These are phyloP conservation scores for Camellia japonica DNA, from an alignment of 148 eudicot species.

Conservation along the genomic window DNA sequence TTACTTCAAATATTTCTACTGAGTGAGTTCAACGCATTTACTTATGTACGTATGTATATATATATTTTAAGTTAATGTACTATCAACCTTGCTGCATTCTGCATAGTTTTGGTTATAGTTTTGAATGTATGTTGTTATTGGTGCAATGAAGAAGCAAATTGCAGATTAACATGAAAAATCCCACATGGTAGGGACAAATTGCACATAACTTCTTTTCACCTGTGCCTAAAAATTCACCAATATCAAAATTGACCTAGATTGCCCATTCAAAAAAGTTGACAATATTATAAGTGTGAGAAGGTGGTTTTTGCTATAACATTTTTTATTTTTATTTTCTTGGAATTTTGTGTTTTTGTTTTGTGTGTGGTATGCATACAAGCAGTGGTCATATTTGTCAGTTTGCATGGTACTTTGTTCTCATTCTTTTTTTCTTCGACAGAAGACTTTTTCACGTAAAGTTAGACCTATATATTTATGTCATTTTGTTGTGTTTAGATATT, in stretches of 20 bases:
- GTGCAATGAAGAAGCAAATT: slow-evolving; percentile 6
- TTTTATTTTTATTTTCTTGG: no score
- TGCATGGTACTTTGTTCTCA: not conserved
- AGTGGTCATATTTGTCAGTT: not conserved
- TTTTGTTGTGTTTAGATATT: not conserved
- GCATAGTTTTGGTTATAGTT: not conserved
- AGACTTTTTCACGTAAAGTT: not conserved
- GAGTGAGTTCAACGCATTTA: slow-evolving; percentile 49
- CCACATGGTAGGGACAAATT: no score
- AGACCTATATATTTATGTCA: not conserved
- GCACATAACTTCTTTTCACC: no score
- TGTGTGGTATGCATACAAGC: no score
- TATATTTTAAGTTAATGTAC: not conserved
- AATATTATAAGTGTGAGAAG: no score
- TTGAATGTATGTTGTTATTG: not conserved
- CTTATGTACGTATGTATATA: not conserved
- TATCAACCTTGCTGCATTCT: not conserved
- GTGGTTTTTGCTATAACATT: no score
- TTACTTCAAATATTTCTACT: slow-evolving; percentile 47
- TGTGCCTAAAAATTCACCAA: no score
- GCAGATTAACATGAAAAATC: not conserved
- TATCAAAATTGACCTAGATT: no score
- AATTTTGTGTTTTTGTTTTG: no score
- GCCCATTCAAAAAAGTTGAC: no score
- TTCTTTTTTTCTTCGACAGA: not conserved